phyloP scores from a whole-genome alignment of 768 basidiomycete species.

The Hygrophorus pudorinus region DNA sequence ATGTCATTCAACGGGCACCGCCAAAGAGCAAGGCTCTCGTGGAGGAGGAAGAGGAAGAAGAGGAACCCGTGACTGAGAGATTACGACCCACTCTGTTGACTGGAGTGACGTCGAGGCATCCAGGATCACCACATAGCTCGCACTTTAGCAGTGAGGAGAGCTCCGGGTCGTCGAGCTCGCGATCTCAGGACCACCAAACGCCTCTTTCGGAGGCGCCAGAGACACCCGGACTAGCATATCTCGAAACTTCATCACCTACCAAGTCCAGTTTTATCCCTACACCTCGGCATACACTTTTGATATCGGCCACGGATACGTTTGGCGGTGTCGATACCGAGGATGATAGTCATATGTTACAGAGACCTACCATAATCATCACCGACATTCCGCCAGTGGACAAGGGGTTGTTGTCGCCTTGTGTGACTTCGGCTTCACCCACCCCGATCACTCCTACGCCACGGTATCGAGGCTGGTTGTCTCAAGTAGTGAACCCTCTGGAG shows the following conservation, averaged over 20 bases:
- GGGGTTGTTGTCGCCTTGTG: not conserved
- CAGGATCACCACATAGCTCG: constrained; percentile 39
- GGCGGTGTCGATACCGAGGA: constrained; percentile 19
- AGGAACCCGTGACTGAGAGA: not conserved
- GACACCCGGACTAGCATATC: constrained; percentile 1
- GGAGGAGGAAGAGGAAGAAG: constrained; percentile 7
- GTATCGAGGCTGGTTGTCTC: constrained; percentile 56
- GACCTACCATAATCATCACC: constrained; percentile 28
- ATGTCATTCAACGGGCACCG: constrained; percentile 23
- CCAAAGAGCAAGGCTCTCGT: constrained; percentile 10
- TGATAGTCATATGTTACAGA: constrained; percentile 12
- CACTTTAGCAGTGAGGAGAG: constrained; percentile 33
- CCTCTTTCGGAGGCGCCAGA: constrained; percentile 19
- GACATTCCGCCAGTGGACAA: constrained; percentile 7
- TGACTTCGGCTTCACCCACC: constrained; percentile 8
- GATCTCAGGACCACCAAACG: constrained; percentile 30
- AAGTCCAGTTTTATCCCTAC: constrained; percentile 14
- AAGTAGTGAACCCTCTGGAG: constrained; percentile 46
- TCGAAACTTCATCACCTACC: constrained; percentile 13
- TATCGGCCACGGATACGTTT: constrained; percentile 27
- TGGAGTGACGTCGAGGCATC: constrained; percentile 11
- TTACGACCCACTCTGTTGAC: constrained; percentile 1
- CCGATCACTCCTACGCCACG: constrained; percentile 27
- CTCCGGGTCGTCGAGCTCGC: constrained; percentile 29
- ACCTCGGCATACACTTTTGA: constrained; percentile 14